A percentile compares a stretch with the other conserved stretches of the same genome.
phyloP scores from a whole-genome alignment of 441 rosid genomes.

The Croton laevigatus region DNA sequence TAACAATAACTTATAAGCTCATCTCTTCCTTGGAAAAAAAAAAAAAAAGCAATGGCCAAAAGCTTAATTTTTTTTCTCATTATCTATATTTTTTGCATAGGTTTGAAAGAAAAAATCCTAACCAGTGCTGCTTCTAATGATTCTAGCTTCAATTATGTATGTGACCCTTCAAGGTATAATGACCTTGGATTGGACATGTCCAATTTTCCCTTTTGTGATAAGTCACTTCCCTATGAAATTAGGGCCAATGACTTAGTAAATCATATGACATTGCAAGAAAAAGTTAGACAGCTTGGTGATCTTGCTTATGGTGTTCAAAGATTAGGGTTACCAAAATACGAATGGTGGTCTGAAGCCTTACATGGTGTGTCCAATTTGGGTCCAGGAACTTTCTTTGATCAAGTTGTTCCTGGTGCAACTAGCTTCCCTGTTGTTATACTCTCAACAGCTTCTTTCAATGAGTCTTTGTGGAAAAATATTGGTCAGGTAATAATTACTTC shows the following conservation, averaged over 20 bases:
- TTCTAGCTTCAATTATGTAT: conserved; percentile 25
- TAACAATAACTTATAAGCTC: too few relatives aligned
- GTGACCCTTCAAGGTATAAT: conserved; percentile 20
- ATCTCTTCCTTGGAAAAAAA: background rate
- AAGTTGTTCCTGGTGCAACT: conserved; percentile 51
- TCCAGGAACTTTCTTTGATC: conserved; percentile 33
- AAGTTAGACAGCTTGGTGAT: conserved; percentile 46
- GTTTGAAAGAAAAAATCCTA: background rate
- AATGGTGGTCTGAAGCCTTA: conserved; percentile 77
- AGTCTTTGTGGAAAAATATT: conserved; percentile 35
- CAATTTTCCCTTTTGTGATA: conserved; percentile 49
- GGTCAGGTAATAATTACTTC: conserved; percentile 28
- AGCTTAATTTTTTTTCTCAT: background rate
- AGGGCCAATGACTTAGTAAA: conserved; percentile 50
- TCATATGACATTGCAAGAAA: conserved; percentile 49
- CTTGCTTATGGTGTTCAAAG: conserved; percentile 37
- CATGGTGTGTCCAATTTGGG: conserved; percentile 59
- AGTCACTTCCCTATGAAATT: conserved; percentile 25
- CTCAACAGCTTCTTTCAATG: conserved; percentile 63
- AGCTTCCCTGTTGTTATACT: conserved; percentile 67
- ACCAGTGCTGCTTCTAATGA: conserved; percentile 9
- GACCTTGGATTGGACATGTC: conserved; percentile 28
- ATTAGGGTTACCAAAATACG: conserved; percentile 49
- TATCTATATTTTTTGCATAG: background rate
- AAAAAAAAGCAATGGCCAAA: background rate